These are phyloP conservation scores for Macadamia integrifolia DNA, from an alignment of 164 flowering plant genomes.

Conservation along the genomic window DNA sequence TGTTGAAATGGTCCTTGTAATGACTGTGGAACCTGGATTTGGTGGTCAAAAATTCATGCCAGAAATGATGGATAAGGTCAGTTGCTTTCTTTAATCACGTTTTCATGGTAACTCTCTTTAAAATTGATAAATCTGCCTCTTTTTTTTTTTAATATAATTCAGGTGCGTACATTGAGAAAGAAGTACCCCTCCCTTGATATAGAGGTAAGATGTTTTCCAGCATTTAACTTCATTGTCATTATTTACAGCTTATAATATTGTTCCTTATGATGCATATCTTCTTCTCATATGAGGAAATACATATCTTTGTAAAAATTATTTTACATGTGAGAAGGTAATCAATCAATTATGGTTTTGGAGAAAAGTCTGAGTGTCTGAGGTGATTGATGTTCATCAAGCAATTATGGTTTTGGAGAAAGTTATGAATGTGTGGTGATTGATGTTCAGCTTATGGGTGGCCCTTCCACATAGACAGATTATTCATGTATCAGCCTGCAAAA, in stretches of 20 bases:
- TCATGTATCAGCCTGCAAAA: too few relatives aligned
- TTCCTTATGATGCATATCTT: background rate
- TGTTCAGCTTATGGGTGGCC: too few relatives aligned
- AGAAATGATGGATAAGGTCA: slow-evolving; percentile 90
- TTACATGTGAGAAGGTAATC: too few relatives aligned
- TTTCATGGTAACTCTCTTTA: slow-evolving; percentile 2
- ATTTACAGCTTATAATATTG: background rate
- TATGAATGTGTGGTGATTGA: too few relatives aligned
- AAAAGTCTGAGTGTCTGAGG: too few relatives aligned
- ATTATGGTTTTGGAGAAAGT: too few relatives aligned
- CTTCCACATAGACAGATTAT: too few relatives aligned
- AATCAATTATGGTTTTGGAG: too few relatives aligned
- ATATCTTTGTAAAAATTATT: too few relatives aligned
- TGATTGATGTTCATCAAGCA: too few relatives aligned
- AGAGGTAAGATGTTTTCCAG: slow-evolving; percentile 45
- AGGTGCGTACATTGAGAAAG: slow-evolving; percentile 75
- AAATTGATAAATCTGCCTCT: background rate
- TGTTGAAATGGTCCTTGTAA: slow-evolving; percentile 95
- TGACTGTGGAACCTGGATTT: slow-evolving; percentile 99
- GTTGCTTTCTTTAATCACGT: background rate
- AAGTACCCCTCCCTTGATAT: slow-evolving; percentile 91
- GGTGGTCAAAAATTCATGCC: slow-evolving; percentile 99
- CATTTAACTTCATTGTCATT: background rate
- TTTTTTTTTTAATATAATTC: slow-evolving; percentile 5
- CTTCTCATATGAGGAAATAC: background rate